phyloP scores from a whole-genome alignment of 2,329 filamentous ascomycete species.

The Aspergillus clavatus region DNA sequence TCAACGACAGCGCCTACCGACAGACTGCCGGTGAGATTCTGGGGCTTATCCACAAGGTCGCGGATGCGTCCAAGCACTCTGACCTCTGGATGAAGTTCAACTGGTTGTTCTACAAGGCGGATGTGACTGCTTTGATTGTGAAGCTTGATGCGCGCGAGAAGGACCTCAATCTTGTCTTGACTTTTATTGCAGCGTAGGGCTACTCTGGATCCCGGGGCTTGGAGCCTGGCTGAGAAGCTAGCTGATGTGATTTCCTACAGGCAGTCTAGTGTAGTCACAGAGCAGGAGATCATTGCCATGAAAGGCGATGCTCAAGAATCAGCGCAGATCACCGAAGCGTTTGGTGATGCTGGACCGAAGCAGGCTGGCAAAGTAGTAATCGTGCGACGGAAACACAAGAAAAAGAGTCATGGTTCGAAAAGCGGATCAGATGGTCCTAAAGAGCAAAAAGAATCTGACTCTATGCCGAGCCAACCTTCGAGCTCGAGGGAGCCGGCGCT shows the following conservation, averaged over 20 bases:
- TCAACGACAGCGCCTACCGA: constrained; percentile 1
- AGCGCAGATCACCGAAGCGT: background rate
- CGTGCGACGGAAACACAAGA: background rate
- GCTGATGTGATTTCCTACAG: background rate
- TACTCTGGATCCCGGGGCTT: background rate
- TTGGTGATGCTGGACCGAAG: background rate
- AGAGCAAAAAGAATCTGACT: background rate
- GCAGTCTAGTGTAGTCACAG: constrained; percentile 2
- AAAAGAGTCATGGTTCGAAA: background rate
- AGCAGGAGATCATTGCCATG: background rate
- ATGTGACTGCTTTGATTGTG: constrained; percentile 1
- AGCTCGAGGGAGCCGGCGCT: background rate
- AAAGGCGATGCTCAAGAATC: background rate
- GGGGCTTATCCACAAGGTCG: constrained; percentile 1
- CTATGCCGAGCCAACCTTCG: background rate
- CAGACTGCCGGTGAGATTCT: constrained; percentile 1
- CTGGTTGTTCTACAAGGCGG: constrained; percentile 1
- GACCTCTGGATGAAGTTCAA: constrained; percentile 4
- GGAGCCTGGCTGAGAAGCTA: background rate
- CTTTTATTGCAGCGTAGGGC: constrained; percentile 5
- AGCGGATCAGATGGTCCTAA: too few species aligned
- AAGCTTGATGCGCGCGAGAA: constrained; percentile 1
- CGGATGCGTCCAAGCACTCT: background rate
- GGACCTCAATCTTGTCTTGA: constrained; percentile 1
- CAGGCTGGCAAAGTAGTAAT: background rate